Conservation (phyloP, 805 yeast species). For the Metschnikowia proteae region DNA sequence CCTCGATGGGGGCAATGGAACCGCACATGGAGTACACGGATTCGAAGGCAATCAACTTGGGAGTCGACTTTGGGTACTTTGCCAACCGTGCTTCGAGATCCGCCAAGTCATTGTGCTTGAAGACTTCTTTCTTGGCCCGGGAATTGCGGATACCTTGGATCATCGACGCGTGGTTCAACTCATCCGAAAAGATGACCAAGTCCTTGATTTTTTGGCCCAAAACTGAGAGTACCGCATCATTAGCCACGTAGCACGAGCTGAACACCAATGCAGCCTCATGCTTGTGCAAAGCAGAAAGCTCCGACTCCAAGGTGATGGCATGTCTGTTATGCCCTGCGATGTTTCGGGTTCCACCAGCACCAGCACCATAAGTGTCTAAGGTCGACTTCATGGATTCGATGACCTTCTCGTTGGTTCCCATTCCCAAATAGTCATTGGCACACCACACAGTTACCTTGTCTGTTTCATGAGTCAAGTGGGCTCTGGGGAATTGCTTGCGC, state of each 20-base stretch:
- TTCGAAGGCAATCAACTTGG: conserved; percentile 95
- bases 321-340: conserved; percentile 95
- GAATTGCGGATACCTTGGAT: conserved; percentile 93
- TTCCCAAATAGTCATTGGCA: conserved; percentile 94
- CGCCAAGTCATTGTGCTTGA: conserved; percentile 82
- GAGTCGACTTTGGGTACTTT: conserved; percentile 77
- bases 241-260: conserved; percentile 94
- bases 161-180: conserved; percentile 96
- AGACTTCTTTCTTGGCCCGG: conserved; percentile 80
- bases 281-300: conserved; percentile 84
- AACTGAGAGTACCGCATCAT: conserved; percentile 88
- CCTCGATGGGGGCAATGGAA: conserved; percentile 88
- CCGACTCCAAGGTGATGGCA: conserved; percentile 84
- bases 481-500: conserved; percentile 89
- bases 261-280: conserved; percentile 95
- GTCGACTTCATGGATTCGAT: conserved; percentile 73
- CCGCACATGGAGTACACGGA: conserved; percentile 99
- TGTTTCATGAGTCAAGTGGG: conserved; percentile 70
- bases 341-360: conserved; percentile 99
- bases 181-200: conserved; percentile 89
- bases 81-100: conserved; percentile 80
- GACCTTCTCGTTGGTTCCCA: conserved; percentile 79
- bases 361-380: conserved; percentile 89
- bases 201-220: conserved; percentile 89
- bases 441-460: conserved; percentile 99